Percentiles rank a stretch among this genome's conserved stretches.
These are phyloP conservation scores for Xylariaceae sp. DNA, from an alignment of 2,329 filamentous ascomycete species.

Conservation along the genomic window DNA sequence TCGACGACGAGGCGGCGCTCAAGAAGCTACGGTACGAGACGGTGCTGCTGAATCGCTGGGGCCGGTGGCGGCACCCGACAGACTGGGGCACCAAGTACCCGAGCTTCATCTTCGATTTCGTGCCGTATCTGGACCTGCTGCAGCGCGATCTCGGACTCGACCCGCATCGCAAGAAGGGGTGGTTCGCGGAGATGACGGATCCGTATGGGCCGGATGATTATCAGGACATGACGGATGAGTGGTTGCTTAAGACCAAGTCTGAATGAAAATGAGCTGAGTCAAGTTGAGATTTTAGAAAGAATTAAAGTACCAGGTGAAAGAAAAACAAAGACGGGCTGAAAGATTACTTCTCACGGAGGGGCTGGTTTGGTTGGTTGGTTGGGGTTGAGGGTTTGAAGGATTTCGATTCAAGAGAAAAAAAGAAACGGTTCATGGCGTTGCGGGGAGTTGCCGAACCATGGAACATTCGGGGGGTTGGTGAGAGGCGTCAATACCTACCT, in stretches of 20 bases:
- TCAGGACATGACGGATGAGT: conserved; percentile 48
- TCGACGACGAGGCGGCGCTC: conserved; percentile 17
- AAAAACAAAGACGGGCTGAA: neutral
- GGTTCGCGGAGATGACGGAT: conserved; percentile 46
- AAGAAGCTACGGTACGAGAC: conserved; percentile 46
- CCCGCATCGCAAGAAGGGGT: conserved; percentile 50
- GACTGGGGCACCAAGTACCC: conserved; percentile 59
- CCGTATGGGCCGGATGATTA: conserved; percentile 59
- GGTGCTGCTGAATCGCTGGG: conserved; percentile 62
- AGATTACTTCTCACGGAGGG: too few relatives aligned
- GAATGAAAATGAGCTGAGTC: neutral
- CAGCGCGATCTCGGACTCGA: conserved; percentile 60
- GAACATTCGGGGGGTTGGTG: too few relatives aligned
- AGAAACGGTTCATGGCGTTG: neutral
- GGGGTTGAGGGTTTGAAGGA: too few relatives aligned
- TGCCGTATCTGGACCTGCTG: conserved; percentile 68
- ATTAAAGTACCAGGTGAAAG: neutral
- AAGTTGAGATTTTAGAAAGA: too few relatives aligned
- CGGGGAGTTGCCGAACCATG: neutral
- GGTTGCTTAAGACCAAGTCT: conserved; percentile 28
- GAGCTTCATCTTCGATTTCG: conserved; percentile 69
- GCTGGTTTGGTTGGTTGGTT: too few relatives aligned
- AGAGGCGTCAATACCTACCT: too few relatives aligned
- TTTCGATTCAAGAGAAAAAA: neutral
- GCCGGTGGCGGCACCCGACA: conserved; percentile 61